phyloP scores from a whole-genome alignment of 192 early-diverging fungal species.

The Linnemannia hyalina region DNA sequence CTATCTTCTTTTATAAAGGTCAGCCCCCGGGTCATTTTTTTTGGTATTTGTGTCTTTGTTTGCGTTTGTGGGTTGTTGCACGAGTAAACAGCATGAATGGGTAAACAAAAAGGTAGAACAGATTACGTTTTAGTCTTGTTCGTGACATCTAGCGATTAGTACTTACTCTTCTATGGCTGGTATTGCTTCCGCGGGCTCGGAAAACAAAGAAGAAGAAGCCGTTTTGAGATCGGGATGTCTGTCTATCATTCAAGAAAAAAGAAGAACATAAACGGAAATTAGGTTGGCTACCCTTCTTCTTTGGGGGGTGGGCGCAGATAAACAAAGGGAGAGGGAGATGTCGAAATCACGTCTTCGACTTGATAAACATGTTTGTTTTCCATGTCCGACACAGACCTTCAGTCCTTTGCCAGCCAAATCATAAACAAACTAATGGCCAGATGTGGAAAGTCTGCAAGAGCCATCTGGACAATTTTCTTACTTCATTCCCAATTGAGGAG shows the following conservation, averaged over 20 bases:
- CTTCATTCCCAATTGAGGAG: background rate
- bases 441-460: background rate
- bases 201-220: background rate
- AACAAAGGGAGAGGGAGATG: background rate
- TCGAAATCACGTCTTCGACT: conserved; percentile 24
- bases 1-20: too few relatives aligned
- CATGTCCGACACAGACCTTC: conserved; percentile 5
- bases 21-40: too few relatives aligned
- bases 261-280: background rate
- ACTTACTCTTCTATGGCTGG: background rate
- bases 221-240: background rate
- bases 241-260: background rate
- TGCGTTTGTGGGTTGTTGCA: too few relatives aligned
- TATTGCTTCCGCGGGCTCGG: background rate
- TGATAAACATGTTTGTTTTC: background rate
- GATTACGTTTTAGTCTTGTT: background rate
- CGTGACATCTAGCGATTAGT: background rate
- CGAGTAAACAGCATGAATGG: too few relatives aligned
- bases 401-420: background rate
- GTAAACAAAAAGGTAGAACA: too few relatives aligned
- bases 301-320: background rate
- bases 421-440: background rate
- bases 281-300: background rate
- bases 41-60: too few relatives aligned
- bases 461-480: background rate